A percentile compares a stretch with the other conserved stretches of the same genome.
These are phyloP conservation scores for Pichia cabralensis DNA, from an alignment of 805 yeast species.

Conservation along the genomic window DNA sequence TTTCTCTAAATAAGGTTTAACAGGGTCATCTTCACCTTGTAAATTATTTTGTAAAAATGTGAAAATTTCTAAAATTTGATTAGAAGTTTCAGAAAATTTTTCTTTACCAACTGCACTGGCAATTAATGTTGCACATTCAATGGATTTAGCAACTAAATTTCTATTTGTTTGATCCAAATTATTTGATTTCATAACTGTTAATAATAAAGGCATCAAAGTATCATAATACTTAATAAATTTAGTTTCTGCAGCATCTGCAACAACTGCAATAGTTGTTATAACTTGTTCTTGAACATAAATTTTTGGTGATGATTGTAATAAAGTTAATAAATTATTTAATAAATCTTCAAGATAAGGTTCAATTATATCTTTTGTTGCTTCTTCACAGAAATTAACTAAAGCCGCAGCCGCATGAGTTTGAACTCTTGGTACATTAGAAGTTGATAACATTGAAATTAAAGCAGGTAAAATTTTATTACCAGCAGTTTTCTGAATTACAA, in stretches of 20 bases:
- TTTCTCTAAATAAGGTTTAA: conserved; percentile 76
- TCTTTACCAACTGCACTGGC: conserved; percentile 94
- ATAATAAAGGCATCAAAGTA: conserved; percentile 81
- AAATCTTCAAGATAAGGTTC: conserved; percentile 90
- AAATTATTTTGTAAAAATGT: conserved; percentile 53
- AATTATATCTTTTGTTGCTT: conserved; percentile 73
- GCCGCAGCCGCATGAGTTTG: conserved; percentile 99
- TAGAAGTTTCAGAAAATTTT: conserved; percentile 66
- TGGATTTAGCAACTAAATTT: conserved; percentile 79
- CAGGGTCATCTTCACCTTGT: conserved; percentile 73
- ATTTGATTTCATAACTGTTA: conserved; percentile 67
- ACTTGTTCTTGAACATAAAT: conserved; percentile 96
- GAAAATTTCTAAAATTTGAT: conserved; percentile 62
- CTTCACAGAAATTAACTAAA: conserved; percentile 87
- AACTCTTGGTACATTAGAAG: conserved; percentile 75
- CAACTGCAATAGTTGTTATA: conserved; percentile 89
- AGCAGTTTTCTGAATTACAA: conserved; percentile 69
- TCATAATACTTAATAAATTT: conserved; percentile 88
- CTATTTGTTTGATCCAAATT: conserved; percentile 75
- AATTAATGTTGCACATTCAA: conserved; percentile 90
- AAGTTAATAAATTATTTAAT: conserved; percentile 59
- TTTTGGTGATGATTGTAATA: conserved; percentile 71
- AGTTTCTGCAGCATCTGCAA: conserved; percentile 91
- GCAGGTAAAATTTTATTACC: conserved; percentile 81
- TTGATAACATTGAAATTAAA: conserved; percentile 67